A percentile compares a stretch with the other conserved stretches of the same genome.
phyloP scores from a whole-genome alignment of 768 basidiomycete species.

The Macrolepiota dolichaula region DNA sequence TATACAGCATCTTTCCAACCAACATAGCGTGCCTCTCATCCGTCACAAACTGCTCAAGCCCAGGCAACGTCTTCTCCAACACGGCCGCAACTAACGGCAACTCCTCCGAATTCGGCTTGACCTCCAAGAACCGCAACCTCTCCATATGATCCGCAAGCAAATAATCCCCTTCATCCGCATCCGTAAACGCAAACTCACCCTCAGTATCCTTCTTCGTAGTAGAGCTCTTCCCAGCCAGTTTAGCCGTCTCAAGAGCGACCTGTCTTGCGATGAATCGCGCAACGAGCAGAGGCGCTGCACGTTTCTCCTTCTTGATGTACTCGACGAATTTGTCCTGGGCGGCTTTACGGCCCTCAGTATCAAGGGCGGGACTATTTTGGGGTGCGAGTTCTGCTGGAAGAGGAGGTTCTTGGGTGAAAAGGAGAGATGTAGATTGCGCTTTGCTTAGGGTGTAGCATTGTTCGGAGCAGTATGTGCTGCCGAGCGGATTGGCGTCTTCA shows the following conservation, averaged over 20 bases:
- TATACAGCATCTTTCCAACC: conserved; percentile 72
- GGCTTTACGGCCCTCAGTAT: conserved; percentile 41
- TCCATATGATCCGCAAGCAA: conserved; percentile 75
- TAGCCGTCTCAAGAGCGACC: conserved; percentile 59
- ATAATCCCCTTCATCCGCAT: conserved; percentile 52
- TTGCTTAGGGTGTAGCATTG: conserved; percentile 56
- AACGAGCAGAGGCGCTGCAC: conserved; percentile 52
- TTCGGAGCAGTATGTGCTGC: conserved; percentile 70
- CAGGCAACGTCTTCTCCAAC: conserved; percentile 60
- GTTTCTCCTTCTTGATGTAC: conserved; percentile 45
- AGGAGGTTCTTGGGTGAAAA: conserved; percentile 66
- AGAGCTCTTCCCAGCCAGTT: conserved; percentile 33
- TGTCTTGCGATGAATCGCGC: conserved; percentile 74
- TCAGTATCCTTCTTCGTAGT: conserved; percentile 15
- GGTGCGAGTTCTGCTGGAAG: conserved; percentile 45
- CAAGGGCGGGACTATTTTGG: conserved; percentile 23
- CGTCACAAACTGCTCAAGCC: conserved; percentile 67
- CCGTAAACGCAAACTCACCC: conserved; percentile 44
- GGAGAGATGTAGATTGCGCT: conserved; percentile 60
- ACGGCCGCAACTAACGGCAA: conserved; percentile 48
- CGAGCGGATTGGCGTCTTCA: conserved; percentile 44
- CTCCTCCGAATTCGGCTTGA: conserved; percentile 47
- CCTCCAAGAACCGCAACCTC: conserved; percentile 63
- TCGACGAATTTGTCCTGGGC: conserved; percentile 61
- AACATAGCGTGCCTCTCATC: conserved; percentile 60